Conservation (phyloP, 352 stramenopile genomes). For the Phytophthora colocasiae region DNA sequence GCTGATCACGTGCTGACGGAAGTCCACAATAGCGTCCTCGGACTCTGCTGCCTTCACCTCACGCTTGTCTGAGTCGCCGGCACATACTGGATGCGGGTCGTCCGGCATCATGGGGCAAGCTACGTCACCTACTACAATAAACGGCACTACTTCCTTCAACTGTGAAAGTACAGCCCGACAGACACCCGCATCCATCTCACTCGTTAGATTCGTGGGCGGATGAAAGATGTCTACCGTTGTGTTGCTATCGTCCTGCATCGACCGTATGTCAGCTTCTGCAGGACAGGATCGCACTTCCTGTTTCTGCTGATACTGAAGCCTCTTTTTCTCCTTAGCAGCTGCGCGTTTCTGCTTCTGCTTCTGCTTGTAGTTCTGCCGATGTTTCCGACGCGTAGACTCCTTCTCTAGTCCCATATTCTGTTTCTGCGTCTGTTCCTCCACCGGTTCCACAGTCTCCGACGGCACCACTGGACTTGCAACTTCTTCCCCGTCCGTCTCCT, state of each 20-base stretch:
- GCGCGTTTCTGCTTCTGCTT: conserved; percentile 34
- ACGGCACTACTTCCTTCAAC: conserved; percentile 54
- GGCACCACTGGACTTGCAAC: conserved; percentile 19
- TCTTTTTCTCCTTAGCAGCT: conserved; percentile 29
- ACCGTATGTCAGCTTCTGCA: conserved; percentile 15
- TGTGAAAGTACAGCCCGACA: conserved; percentile 61
- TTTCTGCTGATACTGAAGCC: conserved; percentile 24
- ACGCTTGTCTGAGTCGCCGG: conserved; percentile 1
- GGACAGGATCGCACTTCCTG: conserved; percentile 12
- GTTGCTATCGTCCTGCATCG: conserved; percentile 19
- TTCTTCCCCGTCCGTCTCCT: conserved; percentile 21
- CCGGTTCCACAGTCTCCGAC: conserved; percentile 14
- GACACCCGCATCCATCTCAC: conserved; percentile 57
- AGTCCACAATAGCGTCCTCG: conserved; percentile 43
- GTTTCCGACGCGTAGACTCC: conserved; percentile 16
- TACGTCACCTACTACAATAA: conserved; percentile 71
- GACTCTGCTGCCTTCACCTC: conserved; percentile 12
- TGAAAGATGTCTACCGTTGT: conserved; percentile 50
- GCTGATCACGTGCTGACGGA: conserved; percentile 58
- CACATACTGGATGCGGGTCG: conserved; percentile 10
- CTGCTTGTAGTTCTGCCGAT: conserved; percentile 41
- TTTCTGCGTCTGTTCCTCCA: background rate
- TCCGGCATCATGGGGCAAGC: conserved; percentile 55
- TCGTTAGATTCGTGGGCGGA: conserved; percentile 40
- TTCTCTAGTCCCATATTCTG: conserved; percentile 24